phyloP scores from a whole-genome alignment of 1,139 yeast species.

The Candida sp. region DNA sequence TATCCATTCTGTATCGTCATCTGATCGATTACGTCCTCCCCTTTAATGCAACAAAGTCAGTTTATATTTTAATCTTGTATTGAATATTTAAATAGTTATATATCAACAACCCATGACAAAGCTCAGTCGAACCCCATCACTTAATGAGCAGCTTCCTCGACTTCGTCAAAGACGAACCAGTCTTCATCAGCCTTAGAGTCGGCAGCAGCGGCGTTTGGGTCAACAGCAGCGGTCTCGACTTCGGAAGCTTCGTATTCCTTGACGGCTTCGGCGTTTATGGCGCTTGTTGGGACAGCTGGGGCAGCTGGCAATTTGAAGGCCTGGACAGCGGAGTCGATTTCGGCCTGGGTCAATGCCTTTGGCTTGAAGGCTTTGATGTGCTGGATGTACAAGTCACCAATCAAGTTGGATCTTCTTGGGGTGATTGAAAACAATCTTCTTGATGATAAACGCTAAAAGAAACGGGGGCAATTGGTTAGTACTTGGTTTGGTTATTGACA shows the following conservation, averaged over 20 bases:
- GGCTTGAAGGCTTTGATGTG: conserved; percentile 92
- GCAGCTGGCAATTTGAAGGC: conserved; percentile 81
- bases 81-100: not conserved
- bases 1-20: not conserved
- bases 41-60: too few species aligned
- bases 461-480: not conserved
- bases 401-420: conserved; percentile 59
- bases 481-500: not conserved
- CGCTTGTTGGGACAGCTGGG: conserved; percentile 74
- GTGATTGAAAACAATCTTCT: conserved; percentile 50
- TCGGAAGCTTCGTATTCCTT: conserved; percentile 73
- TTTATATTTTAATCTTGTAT: not conserved
- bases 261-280: conserved; percentile 76
- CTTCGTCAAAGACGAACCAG: conserved; percentile 83
- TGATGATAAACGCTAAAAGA: conserved; percentile 27
- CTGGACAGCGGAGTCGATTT: conserved; percentile 80
- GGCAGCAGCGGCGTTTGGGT: conserved; percentile 36
- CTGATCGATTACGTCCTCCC: too few species aligned
- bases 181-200: conserved; percentile 66
- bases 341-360: conserved; percentile 71
- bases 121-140: not conserved
- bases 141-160: conserved; percentile 58
- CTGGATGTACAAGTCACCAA: conserved; percentile 86
- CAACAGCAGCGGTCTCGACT: conserved; percentile 66
- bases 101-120: not conserved